Conservation (phyloP, 306 rosid genomes). For the Vigna mungo region DNA sequence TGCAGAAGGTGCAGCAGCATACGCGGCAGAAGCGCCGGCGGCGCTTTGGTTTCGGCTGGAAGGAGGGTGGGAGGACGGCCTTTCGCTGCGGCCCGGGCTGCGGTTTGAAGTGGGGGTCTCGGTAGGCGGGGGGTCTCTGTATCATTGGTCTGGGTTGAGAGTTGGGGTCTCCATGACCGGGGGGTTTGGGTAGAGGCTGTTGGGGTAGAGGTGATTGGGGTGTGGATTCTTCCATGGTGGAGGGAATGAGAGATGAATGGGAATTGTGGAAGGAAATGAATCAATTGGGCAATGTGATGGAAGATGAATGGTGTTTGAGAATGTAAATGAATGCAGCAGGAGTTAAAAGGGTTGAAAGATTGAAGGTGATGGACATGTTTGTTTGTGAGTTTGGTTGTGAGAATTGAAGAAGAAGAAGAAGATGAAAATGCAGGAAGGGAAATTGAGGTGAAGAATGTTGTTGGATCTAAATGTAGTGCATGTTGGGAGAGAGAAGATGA, state of each 20-base stretch:
- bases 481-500: background rate
- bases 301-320: background rate
- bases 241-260: background rate
- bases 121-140: conserved; percentile 81
- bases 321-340: background rate
- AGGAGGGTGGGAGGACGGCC: conserved; percentile 52
- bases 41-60: conserved; percentile 42
- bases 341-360: background rate
- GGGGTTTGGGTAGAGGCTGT: conserved; percentile 76
- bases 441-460: background rate
- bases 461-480: background rate
- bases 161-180: conserved; percentile 62
- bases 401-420: background rate
- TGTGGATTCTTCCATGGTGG: background rate
- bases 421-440: background rate
- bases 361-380: background rate
- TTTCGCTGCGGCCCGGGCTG: conserved; percentile 45
- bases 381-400: background rate
- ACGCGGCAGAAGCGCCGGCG: conserved; percentile 51
- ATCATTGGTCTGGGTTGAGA: conserved; percentile 51
- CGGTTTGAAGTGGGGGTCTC: conserved; percentile 39
- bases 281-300: background rate
- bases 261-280: background rate
- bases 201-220: background rate
- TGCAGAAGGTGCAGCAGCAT: conserved; percentile 62